Evolutionary conservation across 495 filamentous ascomycete genomes (phyloP).

Genomic region (Immersiella caudata): DNA sequence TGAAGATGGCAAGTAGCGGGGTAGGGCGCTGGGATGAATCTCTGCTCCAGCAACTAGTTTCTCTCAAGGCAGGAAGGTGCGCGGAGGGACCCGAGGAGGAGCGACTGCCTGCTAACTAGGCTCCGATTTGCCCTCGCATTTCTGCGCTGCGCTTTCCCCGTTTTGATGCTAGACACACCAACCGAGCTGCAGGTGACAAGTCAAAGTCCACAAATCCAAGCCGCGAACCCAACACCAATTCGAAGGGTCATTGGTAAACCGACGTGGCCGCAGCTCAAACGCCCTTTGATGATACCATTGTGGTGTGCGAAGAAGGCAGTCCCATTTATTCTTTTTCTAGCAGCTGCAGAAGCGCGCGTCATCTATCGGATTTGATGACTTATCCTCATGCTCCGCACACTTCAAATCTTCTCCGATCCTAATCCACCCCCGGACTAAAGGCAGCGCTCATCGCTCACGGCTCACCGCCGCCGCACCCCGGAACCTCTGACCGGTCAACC

Average conservation of each 20-base stretch:
- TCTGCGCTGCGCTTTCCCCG: not conserved
- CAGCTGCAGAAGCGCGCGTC: not conserved
- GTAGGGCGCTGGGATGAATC: not conserved
- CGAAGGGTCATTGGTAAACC: not conserved
- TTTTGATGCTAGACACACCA: not conserved
- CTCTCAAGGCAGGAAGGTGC: not conserved
- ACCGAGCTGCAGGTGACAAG: not conserved
- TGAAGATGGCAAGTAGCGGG: not conserved
- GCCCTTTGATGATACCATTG: not conserved
- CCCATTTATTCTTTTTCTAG: not conserved
- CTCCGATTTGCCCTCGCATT: not conserved
- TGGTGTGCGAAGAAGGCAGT: not conserved
- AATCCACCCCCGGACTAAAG: not conserved
- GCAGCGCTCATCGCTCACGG: not conserved
- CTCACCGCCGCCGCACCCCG: not conserved
- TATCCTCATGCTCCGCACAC: not conserved
- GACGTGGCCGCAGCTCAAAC: not conserved
- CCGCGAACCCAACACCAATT: not conserved
- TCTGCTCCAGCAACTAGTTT: not conserved
- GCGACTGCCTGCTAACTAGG: not conserved
- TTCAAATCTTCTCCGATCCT: not conserved
- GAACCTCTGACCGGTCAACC: conserved; percentile 11
- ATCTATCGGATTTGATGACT: not conserved
- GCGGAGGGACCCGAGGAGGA: not conserved
- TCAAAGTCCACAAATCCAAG: not conserved